Evolutionary conservation across 129 eudicot genomes (phyloP).

Genomic region (Lonicera japonica): DNA sequence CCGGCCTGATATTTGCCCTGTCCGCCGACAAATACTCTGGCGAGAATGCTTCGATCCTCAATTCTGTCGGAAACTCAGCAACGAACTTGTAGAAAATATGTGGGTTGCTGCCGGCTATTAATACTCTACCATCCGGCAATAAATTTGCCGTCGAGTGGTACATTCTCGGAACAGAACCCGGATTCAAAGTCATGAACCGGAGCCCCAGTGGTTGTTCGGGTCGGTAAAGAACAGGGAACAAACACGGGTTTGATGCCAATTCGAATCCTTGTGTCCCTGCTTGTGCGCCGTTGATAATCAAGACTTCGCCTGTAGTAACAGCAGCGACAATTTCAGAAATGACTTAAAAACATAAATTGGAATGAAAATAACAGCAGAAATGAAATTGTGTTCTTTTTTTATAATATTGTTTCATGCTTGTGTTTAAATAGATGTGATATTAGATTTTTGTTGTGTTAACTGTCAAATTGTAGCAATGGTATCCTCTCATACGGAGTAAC

Average conservation of each 20-base stretch:
- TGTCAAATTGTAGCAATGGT: too few species aligned
- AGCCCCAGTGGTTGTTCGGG: slow-evolving; percentile 53
- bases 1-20: slow-evolving; percentile 35
- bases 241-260: slow-evolving; percentile 52
- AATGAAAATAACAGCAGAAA: too few species aligned
- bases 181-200: slow-evolving; percentile 47
- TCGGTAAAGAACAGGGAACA: slow-evolving; percentile 55
- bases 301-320: slow-evolving; percentile 54
- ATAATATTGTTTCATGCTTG: too few species aligned
- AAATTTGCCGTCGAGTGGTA: slow-evolving; percentile 79
- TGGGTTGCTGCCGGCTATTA: slow-evolving; percentile 74
- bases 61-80: slow-evolving; percentile 53
- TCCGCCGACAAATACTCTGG: slow-evolving; percentile 56
- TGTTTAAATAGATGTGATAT: too few species aligned
- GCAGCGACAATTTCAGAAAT: too few species aligned
- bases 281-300: slow-evolving; percentile 75
- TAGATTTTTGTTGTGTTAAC: too few species aligned
- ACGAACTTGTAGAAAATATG: slow-evolving; percentile 55
- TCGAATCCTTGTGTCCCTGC: slow-evolving; percentile 76
- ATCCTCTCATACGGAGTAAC: too few species aligned
- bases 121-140: slow-evolving; percentile 63
- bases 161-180: slow-evolving; percentile 53
- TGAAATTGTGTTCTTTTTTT: too few species aligned
- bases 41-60: slow-evolving; percentile 69
- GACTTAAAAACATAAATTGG: too few species aligned